Conservation (phyloP, 2,329 filamentous ascomycete species). For the Epichloe elymi region DNA sequence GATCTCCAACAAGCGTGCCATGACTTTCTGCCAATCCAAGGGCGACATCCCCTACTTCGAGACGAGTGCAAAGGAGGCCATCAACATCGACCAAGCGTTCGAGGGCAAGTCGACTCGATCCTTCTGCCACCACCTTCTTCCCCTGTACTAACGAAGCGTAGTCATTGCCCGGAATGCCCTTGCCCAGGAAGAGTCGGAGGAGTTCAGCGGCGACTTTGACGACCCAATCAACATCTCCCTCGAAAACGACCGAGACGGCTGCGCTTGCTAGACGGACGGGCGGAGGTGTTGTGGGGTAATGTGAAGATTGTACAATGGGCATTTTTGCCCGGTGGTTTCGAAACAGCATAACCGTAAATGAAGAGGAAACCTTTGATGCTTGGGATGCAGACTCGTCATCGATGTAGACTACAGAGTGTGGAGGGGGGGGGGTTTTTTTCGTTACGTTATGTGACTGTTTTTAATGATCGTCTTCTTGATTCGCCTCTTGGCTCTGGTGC, state of each 20-base stretch:
- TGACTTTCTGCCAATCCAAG: conserved; percentile 96
- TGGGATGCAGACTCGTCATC: background rate
- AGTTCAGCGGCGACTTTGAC: conserved; percentile 94
- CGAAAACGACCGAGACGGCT: conserved; percentile 84
- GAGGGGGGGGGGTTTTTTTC: background rate
- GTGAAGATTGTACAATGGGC: background rate
- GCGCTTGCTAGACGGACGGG: conserved; percentile 56
- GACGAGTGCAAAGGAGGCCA: conserved; percentile 96
- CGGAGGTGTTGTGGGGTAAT: background rate
- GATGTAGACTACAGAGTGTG: conserved; percentile 9
- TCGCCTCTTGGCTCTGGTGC: background rate
- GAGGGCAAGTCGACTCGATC: conserved; percentile 37
- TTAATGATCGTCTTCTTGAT: conserved; percentile 1
- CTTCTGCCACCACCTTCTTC: background rate
- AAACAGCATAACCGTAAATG: conserved; percentile 6
- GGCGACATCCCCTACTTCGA: conserved; percentile 98
- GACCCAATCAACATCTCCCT: conserved; percentile 98
- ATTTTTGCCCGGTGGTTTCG: background rate
- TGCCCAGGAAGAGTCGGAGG: conserved; percentile 92
- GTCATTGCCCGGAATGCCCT: conserved; percentile 94
- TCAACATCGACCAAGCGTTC: conserved; percentile 82
- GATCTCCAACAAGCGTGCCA: conserved; percentile 91
- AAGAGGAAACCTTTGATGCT: conserved; percentile 2
- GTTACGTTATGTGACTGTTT: conserved; percentile 5
- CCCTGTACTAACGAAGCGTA: conserved; percentile 21